phyloP scores from a whole-genome alignment of 352 stramenopile species.

The Globisporangium takayamanum region DNA sequence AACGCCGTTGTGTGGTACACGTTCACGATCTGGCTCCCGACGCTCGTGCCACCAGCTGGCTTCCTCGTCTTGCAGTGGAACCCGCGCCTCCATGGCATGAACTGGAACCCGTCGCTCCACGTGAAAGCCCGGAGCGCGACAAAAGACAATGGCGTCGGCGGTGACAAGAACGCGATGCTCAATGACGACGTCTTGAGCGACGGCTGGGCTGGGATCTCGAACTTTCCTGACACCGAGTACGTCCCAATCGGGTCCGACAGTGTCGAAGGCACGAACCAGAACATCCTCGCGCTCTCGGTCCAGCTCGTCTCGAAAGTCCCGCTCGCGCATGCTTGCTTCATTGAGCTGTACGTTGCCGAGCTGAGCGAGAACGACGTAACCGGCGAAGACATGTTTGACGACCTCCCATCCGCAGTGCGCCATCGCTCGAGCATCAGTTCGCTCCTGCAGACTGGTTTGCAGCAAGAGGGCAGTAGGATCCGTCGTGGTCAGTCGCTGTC shows the following conservation, averaged over 20 bases:
- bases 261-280: constrained; percentile 48
- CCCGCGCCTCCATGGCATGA: constrained; percentile 62
- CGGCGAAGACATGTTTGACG: constrained; percentile 46
- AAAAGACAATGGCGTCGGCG: constrained; percentile 29
- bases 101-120: constrained; percentile 53
- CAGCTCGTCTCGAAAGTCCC: constrained; percentile 58
- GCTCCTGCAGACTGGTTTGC: constrained; percentile 63
- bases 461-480: constrained; percentile 55
- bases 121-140: constrained; percentile 35
- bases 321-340: constrained; percentile 63
- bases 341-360: constrained; percentile 72
- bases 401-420: constrained; percentile 34
- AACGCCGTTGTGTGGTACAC: constrained; percentile 76
- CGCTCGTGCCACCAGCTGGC: constrained; percentile 57
- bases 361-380: constrained; percentile 46
- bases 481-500: constrained; percentile 46
- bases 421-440: constrained; percentile 65
- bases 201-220: constrained; percentile 49
- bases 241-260: constrained; percentile 51
- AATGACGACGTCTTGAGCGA: constrained; percentile 27
- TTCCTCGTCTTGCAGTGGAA: constrained; percentile 87
- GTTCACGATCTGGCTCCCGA: constrained; percentile 76
- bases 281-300: constrained; percentile 69
- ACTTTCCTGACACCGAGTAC: constrained; percentile 73
- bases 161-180: constrained; percentile 26